Evolutionary conservation across 2,329 filamentous ascomycete genomes (phyloP).

Genomic region (Paraphoma sp.): DNA sequence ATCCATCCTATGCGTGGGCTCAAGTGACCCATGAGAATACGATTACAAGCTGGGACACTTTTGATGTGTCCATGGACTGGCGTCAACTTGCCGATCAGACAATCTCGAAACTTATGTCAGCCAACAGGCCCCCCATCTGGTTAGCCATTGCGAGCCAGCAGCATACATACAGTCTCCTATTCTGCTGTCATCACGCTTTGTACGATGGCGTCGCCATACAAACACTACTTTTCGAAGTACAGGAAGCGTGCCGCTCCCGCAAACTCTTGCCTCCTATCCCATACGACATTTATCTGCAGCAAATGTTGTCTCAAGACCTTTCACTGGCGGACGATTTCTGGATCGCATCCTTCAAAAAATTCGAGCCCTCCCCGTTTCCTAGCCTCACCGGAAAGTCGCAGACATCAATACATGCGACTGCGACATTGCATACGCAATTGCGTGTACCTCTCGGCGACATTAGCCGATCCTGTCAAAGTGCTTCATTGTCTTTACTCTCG

Average conservation of each 20-base stretch:
- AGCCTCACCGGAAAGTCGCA: constrained; percentile 28
- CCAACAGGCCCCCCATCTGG: constrained; percentile 43
- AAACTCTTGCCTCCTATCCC: constrained; percentile 58
- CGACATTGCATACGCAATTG: constrained; percentile 6
- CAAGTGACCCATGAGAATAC: constrained; percentile 71
- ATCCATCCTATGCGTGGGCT: constrained; percentile 67
- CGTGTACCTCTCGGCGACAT: constrained; percentile 27
- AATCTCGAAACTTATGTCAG: constrained; percentile 51
- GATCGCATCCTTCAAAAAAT: constrained; percentile 61
- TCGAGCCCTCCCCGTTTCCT: constrained; percentile 55
- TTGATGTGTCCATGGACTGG: neutral
- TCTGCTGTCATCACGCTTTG: constrained; percentile 78
- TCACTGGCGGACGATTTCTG: constrained; percentile 69
- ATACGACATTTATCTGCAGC: constrained; percentile 69
- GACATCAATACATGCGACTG: neutral
- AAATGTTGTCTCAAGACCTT: constrained; percentile 60
- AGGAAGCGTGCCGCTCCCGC: constrained; percentile 60
- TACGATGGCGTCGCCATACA: constrained; percentile 85
- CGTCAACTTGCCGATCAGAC: constrained; percentile 15
- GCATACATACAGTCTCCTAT: constrained; percentile 45
- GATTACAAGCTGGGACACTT: constrained; percentile 8
- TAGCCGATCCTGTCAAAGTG: constrained; percentile 26
- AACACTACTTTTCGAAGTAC: constrained; percentile 73
- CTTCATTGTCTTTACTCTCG: constrained; percentile 61
- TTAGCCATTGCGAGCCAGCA: constrained; percentile 35